These are phyloP conservation scores for Gracilaria domingensis DNA, from an alignment of 23 red algal species.

Conservation along the genomic window DNA sequence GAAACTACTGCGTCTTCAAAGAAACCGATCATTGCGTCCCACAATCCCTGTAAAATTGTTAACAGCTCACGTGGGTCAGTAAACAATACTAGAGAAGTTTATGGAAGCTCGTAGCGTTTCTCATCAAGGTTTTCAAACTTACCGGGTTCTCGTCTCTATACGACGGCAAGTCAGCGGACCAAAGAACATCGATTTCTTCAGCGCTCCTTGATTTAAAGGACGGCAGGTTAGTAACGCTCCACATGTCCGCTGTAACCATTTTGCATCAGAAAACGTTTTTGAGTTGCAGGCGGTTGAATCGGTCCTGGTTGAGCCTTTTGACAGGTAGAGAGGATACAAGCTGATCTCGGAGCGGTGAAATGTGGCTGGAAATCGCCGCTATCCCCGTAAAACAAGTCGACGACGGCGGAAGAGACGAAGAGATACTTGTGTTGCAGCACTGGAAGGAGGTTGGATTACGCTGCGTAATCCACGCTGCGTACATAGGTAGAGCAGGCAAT, in stretches of 20 bases:
- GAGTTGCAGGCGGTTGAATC: background rate
- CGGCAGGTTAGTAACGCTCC: constrained; percentile 47
- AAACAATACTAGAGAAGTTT: too few species aligned
- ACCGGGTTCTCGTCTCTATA: constrained; percentile 55
- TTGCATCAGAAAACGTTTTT: background rate
- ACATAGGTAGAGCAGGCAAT: background rate
- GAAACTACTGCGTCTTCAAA: constrained; percentile 71
- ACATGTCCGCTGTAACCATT: constrained; percentile 25
- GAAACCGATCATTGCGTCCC: constrained; percentile 67
- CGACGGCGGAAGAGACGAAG: background rate
- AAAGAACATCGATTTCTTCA: constrained; percentile 72
- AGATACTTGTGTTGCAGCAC: background rate
- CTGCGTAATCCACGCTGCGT: too few species aligned
- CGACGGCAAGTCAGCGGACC: constrained; percentile 51
- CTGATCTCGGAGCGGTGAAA: background rate
- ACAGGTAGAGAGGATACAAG: background rate
- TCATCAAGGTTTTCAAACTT: background rate
- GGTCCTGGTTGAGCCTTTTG: background rate
- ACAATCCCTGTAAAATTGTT: constrained; percentile 22
- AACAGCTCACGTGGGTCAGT: background rate
- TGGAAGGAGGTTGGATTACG: background rate
- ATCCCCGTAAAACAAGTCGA: background rate
- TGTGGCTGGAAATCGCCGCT: too few species aligned
- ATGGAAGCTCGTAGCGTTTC: too few species aligned
- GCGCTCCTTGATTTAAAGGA: constrained; percentile 33